Percentiles rank a stretch among this genome's conserved stretches.
Evolutionary conservation across 139 green algal genomes (phyloP).

Genomic region (Closterium sp.): DNA sequence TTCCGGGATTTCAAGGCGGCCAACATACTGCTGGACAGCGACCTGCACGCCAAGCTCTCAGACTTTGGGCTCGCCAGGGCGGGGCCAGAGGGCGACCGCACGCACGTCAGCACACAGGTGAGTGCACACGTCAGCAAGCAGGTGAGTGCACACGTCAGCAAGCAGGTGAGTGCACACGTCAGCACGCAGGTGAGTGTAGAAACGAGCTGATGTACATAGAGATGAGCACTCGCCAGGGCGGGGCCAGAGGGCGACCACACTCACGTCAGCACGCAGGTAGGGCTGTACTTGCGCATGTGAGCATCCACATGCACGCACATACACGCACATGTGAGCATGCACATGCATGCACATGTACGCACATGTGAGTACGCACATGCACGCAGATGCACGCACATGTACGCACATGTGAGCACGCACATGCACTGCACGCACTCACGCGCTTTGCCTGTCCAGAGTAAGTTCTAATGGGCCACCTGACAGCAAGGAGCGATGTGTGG

Average conservation of each 20-base stretch:
- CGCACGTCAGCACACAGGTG: constrained; percentile 51
- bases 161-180: constrained; percentile 8
- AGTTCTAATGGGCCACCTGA: constrained; percentile 87
- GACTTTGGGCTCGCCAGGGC: constrained; percentile 65
- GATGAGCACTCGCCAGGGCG: constrained; percentile 51
- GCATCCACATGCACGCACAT: too few species aligned
- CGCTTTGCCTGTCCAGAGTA: constrained; percentile 98
- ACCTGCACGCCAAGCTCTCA: constrained; percentile 69
- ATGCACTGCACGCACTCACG: too few species aligned
- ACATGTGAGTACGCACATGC: too few species aligned
- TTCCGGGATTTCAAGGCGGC: constrained; percentile 63
- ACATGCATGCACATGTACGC: too few species aligned
- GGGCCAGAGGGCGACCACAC: constrained; percentile 46
- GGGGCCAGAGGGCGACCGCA: constrained; percentile 45
- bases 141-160: neutral
- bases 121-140: too few species aligned
- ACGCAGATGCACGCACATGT: too few species aligned
- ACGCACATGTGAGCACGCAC: constrained; percentile 44
- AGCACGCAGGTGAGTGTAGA: neutral
- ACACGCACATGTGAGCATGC: too few species aligned
- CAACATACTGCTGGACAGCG: constrained; percentile 65
- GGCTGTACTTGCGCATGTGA: too few species aligned
- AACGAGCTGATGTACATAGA: too few species aligned
- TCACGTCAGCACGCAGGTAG: constrained; percentile 38
- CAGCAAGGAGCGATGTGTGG: constrained; percentile 77